Percentiles rank a stretch among this genome's conserved stretches.
These are phyloP conservation scores for Pseudognaphalium luteoalbum DNA, from an alignment of 129 eudicot genomes.

Conservation along the genomic window DNA sequence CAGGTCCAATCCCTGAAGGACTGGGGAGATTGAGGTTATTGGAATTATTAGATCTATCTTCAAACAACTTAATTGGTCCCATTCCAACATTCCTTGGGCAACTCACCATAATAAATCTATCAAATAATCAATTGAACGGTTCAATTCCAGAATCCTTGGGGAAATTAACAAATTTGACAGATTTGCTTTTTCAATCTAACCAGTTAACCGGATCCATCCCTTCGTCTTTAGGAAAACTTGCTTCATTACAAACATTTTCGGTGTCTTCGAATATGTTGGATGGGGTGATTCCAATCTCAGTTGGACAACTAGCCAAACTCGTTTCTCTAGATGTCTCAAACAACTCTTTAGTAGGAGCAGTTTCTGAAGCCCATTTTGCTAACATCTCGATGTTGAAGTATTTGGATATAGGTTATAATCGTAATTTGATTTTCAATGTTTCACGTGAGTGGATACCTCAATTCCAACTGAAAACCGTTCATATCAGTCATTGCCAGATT, in stretches of 20 bases:
- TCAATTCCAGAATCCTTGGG: slow-evolving; percentile 1
- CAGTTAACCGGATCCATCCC: slow-evolving; percentile 4
- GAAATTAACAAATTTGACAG: not conserved
- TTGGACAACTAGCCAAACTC: slow-evolving; percentile 17
- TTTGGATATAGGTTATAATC: slow-evolving; percentile 7
- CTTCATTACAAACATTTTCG: not conserved
- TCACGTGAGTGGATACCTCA: slow-evolving; percentile 19
- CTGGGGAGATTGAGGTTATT: not conserved
- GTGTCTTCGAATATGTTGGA: not conserved
- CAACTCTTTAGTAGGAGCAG: not conserved
- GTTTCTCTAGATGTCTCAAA: not conserved
- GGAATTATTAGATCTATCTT: slow-evolving; percentile 3
- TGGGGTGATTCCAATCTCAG: slow-evolving; percentile 2
- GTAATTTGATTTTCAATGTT: not conserved
- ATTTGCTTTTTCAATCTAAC: not conserved
- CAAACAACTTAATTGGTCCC: not conserved
- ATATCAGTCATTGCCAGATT: slow-evolving; percentile 7
- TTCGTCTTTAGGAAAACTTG: slow-evolving; percentile 1
- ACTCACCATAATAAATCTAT: not conserved
- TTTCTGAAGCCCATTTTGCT: slow-evolving; percentile 16
- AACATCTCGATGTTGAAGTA: slow-evolving; percentile 5
- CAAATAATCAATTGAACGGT: not conserved
- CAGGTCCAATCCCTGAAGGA: slow-evolving; percentile 4
- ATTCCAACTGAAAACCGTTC: not conserved
- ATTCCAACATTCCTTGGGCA: slow-evolving; percentile 11